Evolutionary conservation across 305 asterid genomes (phyloP), one percentile per base, ranked within the genome.

Genomic region (Fraxinus dipetala): DNA sequence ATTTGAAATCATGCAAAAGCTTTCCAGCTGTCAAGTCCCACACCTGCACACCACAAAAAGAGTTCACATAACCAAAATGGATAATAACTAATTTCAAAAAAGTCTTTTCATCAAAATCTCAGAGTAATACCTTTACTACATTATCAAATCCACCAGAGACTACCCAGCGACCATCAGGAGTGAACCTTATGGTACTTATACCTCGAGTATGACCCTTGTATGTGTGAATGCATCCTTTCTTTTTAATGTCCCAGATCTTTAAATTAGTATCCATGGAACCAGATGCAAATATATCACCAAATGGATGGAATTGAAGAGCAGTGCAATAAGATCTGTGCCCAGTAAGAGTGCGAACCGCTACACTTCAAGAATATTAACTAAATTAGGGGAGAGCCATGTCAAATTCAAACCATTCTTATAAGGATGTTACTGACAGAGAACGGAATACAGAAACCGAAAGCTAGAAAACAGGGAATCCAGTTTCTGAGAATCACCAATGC

Each of bases 1-100:
- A 89, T 88, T 93, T 95, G 82, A 96, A 96, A 87, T 94, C 98
- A 74, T 96, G 98, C 91, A 96, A 83, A 76, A 92, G 98, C 89
- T 96, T 96, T 83, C 99, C 99, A 76, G 99, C 99, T 51, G 99
- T 96, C 83, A 96, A 90, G 90, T 96, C 99, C 99, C 99, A 96
- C 82, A 95, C 90, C 99, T 96, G 86, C 63, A 85, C 81, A 75
- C 83, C 38, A 82, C 70, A 84, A 81, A 74, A 79, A 75, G 65
- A 75, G 83, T 80, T 81, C 77, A 78, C 18, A 36, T 77, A 48
- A 76, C 75, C 72, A 61, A 85, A 34, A 81, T 56, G 75, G 16
- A 78, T 8, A 32, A 45, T 8, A 73, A 70, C 65, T 61, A 75
- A 40, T 43, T 10, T 30, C 72, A 84, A 73, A 61, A 56, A 59